Conservation (phyloP, 768 basidiomycete genomes). For the Paxillus ammoniavirescens region DNA sequence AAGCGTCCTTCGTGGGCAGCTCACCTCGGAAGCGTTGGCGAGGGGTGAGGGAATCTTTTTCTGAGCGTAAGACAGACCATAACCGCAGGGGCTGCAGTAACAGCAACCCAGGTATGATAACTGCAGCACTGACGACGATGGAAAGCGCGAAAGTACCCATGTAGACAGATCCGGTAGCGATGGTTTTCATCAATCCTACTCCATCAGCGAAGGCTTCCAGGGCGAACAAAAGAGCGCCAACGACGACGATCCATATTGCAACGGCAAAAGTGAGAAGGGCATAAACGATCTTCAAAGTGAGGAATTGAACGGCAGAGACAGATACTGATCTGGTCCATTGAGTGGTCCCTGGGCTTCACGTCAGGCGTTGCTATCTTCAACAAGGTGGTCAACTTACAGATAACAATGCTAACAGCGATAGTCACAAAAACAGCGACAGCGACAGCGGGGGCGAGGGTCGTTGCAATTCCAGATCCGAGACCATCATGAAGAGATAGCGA, state of each 20-base stretch:
- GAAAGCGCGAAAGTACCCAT: slow-evolving; percentile 60
- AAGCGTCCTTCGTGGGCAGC: slow-evolving; percentile 17
- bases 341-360: slow-evolving; percentile 42
- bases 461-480: slow-evolving; percentile 62
- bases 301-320: slow-evolving; percentile 57
- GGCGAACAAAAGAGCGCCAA: slow-evolving; percentile 71
- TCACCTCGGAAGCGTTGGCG: slow-evolving; percentile 76
- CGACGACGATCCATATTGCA: slow-evolving; percentile 59
- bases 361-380: background rate
- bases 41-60: slow-evolving; percentile 66
- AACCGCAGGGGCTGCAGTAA: slow-evolving; percentile 70
- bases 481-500: slow-evolving; percentile 48
- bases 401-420: slow-evolving; percentile 50
- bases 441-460: slow-evolving; percentile 65
- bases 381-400: slow-evolving; percentile 45
- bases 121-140: slow-evolving; percentile 60
- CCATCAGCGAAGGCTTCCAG: slow-evolving; percentile 53
- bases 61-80: slow-evolving; percentile 53
- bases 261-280: slow-evolving; percentile 52
- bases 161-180: slow-evolving; percentile 72
- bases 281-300: slow-evolving; percentile 62
- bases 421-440: slow-evolving; percentile 57
- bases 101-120: slow-evolving; percentile 68
- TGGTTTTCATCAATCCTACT: slow-evolving; percentile 36
- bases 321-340: slow-evolving; percentile 59